Evolutionary conservation across 768 basidiomycete genomes (phyloP).

Genomic region (Sporobolomyces phaffii): DNA sequence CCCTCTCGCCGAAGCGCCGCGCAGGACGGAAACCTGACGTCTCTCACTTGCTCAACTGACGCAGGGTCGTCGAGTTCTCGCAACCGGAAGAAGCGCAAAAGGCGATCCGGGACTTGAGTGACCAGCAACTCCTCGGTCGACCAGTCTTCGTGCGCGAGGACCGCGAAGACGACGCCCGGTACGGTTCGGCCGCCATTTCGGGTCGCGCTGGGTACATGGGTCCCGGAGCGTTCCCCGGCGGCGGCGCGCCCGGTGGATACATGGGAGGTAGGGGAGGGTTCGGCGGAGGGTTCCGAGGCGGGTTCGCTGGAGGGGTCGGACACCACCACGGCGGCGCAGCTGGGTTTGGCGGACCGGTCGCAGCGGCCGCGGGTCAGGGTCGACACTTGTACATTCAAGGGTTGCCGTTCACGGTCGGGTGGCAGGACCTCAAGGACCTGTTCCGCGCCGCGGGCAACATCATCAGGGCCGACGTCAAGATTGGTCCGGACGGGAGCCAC

Average conservation of each 20-base stretch:
- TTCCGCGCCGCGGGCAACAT: constrained; percentile 95
- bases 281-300: constrained; percentile 15
- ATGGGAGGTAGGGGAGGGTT: constrained; percentile 31
- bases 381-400: constrained; percentile 30
- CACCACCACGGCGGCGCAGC: constrained; percentile 10
- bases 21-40: no score
- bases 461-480: constrained; percentile 89
- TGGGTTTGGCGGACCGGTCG: constrained; percentile 9
- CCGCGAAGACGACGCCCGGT: constrained; percentile 90
- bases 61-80: constrained; percentile 89
- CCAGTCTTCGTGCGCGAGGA: constrained; percentile 99
- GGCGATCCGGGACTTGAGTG: constrained; percentile 82
- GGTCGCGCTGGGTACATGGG: constrained; percentile 51
- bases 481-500: constrained; percentile 70
- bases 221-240: constrained; percentile 21
- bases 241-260: constrained; percentile 38
- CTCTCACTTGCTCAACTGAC: not conserved
- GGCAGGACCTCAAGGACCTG: constrained; percentile 96
- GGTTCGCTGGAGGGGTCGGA: constrained; percentile 4
- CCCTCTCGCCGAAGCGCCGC: not conserved
- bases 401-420: constrained; percentile 90
- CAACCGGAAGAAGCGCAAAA: constrained; percentile 83
- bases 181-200: constrained; percentile 88
- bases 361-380: constrained; percentile 9
- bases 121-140: constrained; percentile 80